phyloP scores from a whole-genome alignment of 2,329 filamentous ascomycete genomes.

The Aspergillus arachidicola region DNA sequence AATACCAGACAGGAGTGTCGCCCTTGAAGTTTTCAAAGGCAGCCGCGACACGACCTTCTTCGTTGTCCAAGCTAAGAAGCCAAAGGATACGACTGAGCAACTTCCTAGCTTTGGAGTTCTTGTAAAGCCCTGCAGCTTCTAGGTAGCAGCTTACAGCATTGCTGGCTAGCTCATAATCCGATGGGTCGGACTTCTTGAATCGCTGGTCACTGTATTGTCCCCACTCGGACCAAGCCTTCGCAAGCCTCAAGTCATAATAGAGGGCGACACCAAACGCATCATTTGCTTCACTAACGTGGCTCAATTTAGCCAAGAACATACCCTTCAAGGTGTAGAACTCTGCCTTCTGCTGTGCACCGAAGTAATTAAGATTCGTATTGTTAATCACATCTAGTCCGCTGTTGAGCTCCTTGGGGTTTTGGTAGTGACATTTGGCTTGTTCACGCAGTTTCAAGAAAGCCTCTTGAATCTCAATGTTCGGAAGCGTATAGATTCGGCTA shows the following conservation, averaged over 20 bases:
- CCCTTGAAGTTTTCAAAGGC: conserved; percentile 97
- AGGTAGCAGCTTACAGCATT: conserved; percentile 95
- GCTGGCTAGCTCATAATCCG: conserved; percentile 78
- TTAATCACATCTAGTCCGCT: conserved; percentile 98
- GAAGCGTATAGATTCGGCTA: conserved; percentile 95
- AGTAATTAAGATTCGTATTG: conserved; percentile 99
- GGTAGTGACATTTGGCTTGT: conserved; percentile 98
- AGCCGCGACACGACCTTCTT: conserved; percentile 76
- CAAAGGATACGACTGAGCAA: conserved; percentile 90
- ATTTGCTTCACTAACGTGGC: conserved; percentile 87
- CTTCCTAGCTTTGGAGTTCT: conserved; percentile 94
- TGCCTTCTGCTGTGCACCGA: conserved; percentile 91
- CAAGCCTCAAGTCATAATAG: conserved; percentile 92
- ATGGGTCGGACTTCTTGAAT: conserved; percentile 91
- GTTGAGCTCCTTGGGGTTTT: conserved; percentile 88
- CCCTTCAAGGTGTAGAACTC: conserved; percentile 99
- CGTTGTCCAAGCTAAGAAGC: conserved; percentile 91
- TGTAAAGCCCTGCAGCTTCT: conserved; percentile 93
- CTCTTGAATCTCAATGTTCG: conserved; percentile 99
- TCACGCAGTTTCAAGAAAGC: conserved; percentile 98
- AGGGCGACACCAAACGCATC: conserved; percentile 92
- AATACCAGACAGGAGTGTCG: conserved; percentile 98
- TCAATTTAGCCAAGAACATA: conserved; percentile 96
- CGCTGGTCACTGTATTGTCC: conserved; percentile 96
- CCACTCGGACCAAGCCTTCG: conserved; percentile 99